Evolutionary conservation across 176 grass and related monocot genomes (phyloP), one percentile per base, ranked within the genome.

Genomic region (Carex scoparia): DNA sequence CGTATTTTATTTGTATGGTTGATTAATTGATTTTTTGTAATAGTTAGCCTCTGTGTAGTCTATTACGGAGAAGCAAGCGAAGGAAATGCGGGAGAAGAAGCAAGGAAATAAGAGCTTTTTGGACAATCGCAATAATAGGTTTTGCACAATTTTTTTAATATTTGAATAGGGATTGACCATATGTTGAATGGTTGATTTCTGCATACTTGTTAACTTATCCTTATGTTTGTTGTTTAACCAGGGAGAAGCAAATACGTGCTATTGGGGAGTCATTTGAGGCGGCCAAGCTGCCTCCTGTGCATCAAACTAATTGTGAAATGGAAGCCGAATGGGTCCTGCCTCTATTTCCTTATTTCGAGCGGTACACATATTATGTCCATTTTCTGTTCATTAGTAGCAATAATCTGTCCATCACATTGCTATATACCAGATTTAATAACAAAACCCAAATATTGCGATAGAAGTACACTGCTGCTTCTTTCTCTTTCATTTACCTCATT

Each of bases 11-110:
- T 77, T 58, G 19, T 80, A 46, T 37, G 18, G 8, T 69, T 54
- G 4, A 70, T 86, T 59, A 67, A 81, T 69, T 74, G 32, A 68
- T 55, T 66, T 69, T 80, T 49, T 57, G 61, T 79, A 86, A 59
- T 71, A 35, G 10, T 58, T 79, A 16, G 51, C 74, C 30, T 61
- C 61, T 85, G 88, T 87, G 16, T 87, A 99, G 96, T 91, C 90
- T 12, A 89, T 99, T 87, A 94, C 91, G 82, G 96, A 99, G 88
- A 99, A 99, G 73, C 93, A 99, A 94, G 96, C 91, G 11, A 99
- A 99, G 86, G 96, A 99, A 92, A 95, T 87, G 57, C 88, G 93
- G n/a, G 91, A 99, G 85, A 90, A 85, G 86, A 95, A 90, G 84
- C 70, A 90, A 78, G 91, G 93, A 48, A 87, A 89, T 61, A 92